phyloP scores from a whole-genome alignment of 2,329 filamentous ascomycete genomes.

The Fusarium pseudograminearum region DNA sequence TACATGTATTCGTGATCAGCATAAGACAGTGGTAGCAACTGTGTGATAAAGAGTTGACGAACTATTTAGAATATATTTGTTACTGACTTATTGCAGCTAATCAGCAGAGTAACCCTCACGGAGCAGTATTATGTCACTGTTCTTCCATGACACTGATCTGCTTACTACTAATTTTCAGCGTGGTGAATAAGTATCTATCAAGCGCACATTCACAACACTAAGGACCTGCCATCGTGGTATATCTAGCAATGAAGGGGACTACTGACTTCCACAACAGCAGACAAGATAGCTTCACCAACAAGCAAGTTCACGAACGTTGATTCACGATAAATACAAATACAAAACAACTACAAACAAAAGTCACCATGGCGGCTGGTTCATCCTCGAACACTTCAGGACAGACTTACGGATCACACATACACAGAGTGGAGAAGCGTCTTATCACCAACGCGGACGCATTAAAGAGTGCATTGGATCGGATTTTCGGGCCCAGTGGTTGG shows the following conservation, averaged over 20 bases:
- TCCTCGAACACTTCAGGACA: accelerated
- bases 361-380: background rate
- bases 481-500: background rate
- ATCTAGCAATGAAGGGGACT: background rate
- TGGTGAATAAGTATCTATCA: accelerated
- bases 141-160: background rate
- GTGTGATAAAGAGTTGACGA: background rate
- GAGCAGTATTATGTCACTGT: accelerated
- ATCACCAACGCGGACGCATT: accelerated
- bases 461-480: accelerated
- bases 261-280: accelerated
- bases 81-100: accelerated
- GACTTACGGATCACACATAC: background rate
- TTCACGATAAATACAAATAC: accelerated
- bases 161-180: background rate
- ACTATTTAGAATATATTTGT: accelerated
- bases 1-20: background rate
- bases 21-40: accelerated
- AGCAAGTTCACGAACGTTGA: accelerated
- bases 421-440: background rate
- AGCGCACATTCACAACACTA: background rate
- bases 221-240: background rate
- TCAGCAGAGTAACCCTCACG: accelerated
- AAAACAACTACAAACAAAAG: background rate
- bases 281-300: background rate